Evolutionary conservation across 1,284 basidiomycete genomes (phyloP).

Genomic region (Irpex sp.): DNA sequence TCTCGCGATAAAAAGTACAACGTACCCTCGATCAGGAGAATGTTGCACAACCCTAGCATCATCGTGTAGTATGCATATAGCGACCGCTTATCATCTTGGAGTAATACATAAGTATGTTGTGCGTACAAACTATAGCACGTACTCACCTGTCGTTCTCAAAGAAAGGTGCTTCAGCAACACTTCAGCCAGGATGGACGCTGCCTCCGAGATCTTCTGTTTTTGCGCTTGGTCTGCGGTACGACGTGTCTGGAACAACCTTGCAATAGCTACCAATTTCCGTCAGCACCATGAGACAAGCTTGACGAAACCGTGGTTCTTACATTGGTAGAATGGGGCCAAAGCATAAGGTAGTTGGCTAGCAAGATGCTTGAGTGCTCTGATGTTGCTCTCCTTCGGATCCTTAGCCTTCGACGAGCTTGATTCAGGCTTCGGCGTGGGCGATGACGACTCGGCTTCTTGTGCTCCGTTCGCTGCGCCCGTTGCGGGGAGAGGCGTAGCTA

Average conservation of each 20-base stretch:
- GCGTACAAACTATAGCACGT: not conserved
- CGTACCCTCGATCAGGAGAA: conserved; percentile 80
- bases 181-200: conserved; percentile 65
- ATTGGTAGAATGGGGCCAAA: conserved; percentile 84
- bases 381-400: conserved; percentile 56
- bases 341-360: conserved; percentile 76
- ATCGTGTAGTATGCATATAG: conserved; percentile 70
- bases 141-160: conserved; percentile 49
- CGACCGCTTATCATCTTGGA: conserved; percentile 45
- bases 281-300: not conserved
- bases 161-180: conserved; percentile 73
- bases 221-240: conserved; percentile 73
- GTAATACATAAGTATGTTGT: conserved; percentile 6
- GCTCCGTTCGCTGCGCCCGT: conserved; percentile 35
- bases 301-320: conserved; percentile 36
- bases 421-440: conserved; percentile 17
- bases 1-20: no score
- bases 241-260: conserved; percentile 83
- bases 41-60: conserved; percentile 67
- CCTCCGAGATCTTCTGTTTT: conserved; percentile 70
- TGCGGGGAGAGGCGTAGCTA: conserved; percentile 1
- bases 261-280: conserved; percentile 53
- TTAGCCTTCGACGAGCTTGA: conserved; percentile 33
- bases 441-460: conserved; percentile 17
- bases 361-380: conserved; percentile 76